Conservation (phyloP, 768 basidiomycete genomes). For the Boletus barrowsii region DNA sequence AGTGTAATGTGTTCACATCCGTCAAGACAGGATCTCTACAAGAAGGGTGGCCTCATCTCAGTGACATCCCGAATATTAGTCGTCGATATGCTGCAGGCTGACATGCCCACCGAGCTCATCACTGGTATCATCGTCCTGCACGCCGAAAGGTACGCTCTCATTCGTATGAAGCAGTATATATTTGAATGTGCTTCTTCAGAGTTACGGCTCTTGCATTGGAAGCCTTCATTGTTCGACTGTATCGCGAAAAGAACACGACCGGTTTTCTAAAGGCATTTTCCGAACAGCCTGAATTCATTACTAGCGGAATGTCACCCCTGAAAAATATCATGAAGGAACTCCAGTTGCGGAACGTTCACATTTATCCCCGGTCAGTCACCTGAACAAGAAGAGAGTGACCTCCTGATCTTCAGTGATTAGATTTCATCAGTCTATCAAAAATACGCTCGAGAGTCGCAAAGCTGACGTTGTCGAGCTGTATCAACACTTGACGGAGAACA, state of each 20-base stretch:
- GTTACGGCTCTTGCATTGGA: conserved; percentile 82
- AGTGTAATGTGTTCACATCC: conserved; percentile 7
- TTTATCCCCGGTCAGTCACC: conserved; percentile 76
- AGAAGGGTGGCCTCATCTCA: conserved; percentile 83
- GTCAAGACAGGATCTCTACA: conserved; percentile 77
- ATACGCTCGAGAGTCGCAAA: conserved; percentile 73
- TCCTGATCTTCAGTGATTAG: conserved; percentile 38
- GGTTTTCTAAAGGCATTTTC: conserved; percentile 98
- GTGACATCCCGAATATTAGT: conserved; percentile 93
- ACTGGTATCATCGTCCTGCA: conserved; percentile 89
- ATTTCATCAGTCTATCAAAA: conserved; percentile 87
- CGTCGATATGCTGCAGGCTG: conserved; percentile 88
- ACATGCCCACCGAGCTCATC: conserved; percentile 81
- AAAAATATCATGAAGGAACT: conserved; percentile 92
- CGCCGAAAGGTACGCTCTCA: conserved; percentile 71
- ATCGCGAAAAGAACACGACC: conserved; percentile 80
- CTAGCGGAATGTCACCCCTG: conserved; percentile 86
- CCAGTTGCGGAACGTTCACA: conserved; percentile 81
- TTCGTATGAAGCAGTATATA: background rate
- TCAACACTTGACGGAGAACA: conserved; percentile 77
- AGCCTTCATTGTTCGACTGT: conserved; percentile 90
- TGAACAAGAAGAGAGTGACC: background rate
- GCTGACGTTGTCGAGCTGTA: conserved; percentile 93
- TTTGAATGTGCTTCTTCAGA: conserved; percentile 38
- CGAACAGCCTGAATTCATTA: conserved; percentile 94